phyloP scores from a whole-genome alignment of 75 land plant species.

The Selaginella moellendorffii region DNA sequence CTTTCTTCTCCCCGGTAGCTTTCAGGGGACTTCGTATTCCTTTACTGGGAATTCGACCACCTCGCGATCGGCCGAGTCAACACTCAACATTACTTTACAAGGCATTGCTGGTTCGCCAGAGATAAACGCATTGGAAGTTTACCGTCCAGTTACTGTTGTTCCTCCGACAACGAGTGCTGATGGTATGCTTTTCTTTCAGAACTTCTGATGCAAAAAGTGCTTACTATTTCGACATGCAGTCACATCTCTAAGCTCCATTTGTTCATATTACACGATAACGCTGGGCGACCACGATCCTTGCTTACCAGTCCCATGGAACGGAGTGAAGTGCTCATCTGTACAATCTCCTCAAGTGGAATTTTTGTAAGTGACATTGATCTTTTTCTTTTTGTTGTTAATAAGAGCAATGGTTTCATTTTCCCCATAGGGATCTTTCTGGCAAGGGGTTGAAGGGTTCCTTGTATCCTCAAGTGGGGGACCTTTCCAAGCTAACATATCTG shows the following conservation, averaged over 20 bases:
- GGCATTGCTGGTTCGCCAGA: constrained; percentile 30
- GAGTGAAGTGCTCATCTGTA: constrained; percentile 46
- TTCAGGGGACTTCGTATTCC: constrained; percentile 14
- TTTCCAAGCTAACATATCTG: too few relatives aligned
- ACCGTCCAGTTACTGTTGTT: too few relatives aligned
- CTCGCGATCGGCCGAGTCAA: constrained; percentile 10
- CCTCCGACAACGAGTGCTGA: too few relatives aligned
- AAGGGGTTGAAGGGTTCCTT: too few relatives aligned
- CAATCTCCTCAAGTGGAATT: constrained; percentile 1
- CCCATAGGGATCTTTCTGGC: constrained; percentile 44
- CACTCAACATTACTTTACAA: constrained; percentile 26
- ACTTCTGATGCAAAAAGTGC: too few relatives aligned
- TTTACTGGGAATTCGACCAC: too few relatives aligned
- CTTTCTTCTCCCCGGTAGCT: constrained; percentile 16
- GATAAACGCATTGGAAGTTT: constrained; percentile 43
- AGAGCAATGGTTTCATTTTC: neutral
- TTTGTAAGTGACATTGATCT: neutral
- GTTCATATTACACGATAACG: too few relatives aligned
- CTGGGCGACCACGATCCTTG: too few relatives aligned
- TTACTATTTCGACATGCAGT: too few relatives aligned
- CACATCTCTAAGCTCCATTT: too few relatives aligned
- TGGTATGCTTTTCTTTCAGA: too few relatives aligned
- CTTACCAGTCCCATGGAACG: constrained; percentile 43
- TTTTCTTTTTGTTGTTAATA: neutral
- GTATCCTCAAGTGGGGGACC: too few relatives aligned